Evolutionary conservation across 1,139 yeast genomes (phyloP).

Genomic region (Diutina scorzettiae): DNA sequence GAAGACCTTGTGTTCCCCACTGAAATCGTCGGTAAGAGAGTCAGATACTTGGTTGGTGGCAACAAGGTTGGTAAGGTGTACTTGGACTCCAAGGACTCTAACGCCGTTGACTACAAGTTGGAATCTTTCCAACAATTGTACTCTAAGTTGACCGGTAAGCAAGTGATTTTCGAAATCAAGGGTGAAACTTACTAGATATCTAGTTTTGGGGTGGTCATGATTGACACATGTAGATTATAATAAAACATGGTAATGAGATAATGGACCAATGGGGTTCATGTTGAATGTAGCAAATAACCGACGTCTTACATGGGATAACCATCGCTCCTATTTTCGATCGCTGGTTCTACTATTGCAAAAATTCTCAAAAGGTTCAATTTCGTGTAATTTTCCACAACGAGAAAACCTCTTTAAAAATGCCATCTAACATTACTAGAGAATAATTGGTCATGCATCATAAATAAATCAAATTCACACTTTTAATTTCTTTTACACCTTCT

Average conservation of each 20-base stretch:
- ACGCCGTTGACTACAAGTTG: constrained; percentile 96
- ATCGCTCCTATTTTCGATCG: no score
- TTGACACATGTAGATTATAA: constrained; percentile 4
- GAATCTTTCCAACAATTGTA: constrained; percentile 99
- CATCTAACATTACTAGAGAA: no score
- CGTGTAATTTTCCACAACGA: no score
- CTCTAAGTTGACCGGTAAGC: constrained; percentile 98
- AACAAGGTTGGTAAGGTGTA: constrained; percentile 96
- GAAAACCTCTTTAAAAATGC: no score
- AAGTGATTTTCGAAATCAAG: constrained; percentile 97
- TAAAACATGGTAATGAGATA: constrained; percentile 1
- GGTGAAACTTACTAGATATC: constrained; percentile 28
- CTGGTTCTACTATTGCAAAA: no score
- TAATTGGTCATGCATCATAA: no score
- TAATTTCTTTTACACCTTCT: constrained; percentile 17
- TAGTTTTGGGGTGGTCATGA: neutral
- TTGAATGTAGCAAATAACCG: no score
- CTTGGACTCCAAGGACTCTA: constrained; percentile 96
- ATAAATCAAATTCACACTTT: no score
- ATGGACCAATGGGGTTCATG: neutral
- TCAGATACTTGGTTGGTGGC: constrained; percentile 98
- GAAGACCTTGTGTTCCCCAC: constrained; percentile 99
- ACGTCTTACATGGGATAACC: no score
- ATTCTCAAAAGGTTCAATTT: no score
- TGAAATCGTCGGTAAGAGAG: constrained; percentile 98